phyloP scores from a whole-genome alignment of 2,329 filamentous ascomycete genomes.

The Epichloe festucae region DNA sequence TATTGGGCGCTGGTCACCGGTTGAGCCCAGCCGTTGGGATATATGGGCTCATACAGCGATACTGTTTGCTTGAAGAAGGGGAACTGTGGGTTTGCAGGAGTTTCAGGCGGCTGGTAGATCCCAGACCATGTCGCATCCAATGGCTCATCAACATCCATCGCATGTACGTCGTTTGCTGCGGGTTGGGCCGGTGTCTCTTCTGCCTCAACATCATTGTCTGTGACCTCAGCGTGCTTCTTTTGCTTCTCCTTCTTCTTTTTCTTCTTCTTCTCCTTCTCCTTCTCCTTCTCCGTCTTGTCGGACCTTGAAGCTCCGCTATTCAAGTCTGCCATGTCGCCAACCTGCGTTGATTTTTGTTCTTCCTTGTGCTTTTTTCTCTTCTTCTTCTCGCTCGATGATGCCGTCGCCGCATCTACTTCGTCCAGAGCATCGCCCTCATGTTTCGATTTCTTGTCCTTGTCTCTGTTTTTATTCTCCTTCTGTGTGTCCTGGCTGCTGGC shows the following conservation, averaged over 20 bases:
- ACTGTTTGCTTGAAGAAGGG: slow-evolving; percentile 72
- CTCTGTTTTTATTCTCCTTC: slow-evolving; percentile 20
- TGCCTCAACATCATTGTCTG: slow-evolving; percentile 5
- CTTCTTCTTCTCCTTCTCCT: slow-evolving; percentile 3
- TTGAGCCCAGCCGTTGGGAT: slow-evolving; percentile 54
- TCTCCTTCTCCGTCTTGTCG: slow-evolving; percentile 14
- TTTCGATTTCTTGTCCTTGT: slow-evolving; percentile 14
- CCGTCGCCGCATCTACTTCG: slow-evolving; percentile 1
- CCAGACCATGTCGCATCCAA: slow-evolving; percentile 17
- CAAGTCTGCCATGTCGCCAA: slow-evolving; percentile 1
- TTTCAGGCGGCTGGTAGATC: slow-evolving; percentile 25
- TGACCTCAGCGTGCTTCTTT: slow-evolving; percentile 13
- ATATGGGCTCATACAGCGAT: slow-evolving; percentile 67
- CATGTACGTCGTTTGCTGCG: slow-evolving; percentile 10
- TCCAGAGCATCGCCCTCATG: not conserved
- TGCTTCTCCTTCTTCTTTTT: slow-evolving; percentile 15
- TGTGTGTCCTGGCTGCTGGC: slow-evolving; percentile 21
- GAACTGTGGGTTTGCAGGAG: slow-evolving; percentile 34
- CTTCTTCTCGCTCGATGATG: slow-evolving; percentile 8
- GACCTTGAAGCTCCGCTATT: slow-evolving; percentile 13
- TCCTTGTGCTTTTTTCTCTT: slow-evolving; percentile 20
- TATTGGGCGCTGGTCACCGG: slow-evolving; percentile 59
- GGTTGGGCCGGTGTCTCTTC: not conserved
- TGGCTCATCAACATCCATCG: slow-evolving; percentile 28
- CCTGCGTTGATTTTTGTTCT: slow-evolving; percentile 11